Base-by-base conservation (phyloP, 2,329 filamentous ascomycete species). In the Colletotrichum cordylinicola region DNA sequence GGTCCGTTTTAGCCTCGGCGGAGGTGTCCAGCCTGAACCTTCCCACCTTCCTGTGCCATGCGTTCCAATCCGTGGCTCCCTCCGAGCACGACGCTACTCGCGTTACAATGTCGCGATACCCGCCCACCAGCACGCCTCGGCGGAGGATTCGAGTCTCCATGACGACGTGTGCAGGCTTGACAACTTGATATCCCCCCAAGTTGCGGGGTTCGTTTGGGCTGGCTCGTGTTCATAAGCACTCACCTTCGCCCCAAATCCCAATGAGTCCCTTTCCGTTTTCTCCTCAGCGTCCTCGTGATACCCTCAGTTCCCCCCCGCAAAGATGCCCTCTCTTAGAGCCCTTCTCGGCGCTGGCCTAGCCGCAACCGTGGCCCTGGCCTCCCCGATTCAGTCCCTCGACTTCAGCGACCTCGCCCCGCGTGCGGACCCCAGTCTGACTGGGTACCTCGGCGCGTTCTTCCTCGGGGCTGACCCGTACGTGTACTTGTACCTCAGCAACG, bases 381-480 rank as follows among this genome's bases (percentile, higher is more conserved):
- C 56, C 12, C 75, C 75, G 10, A 60, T 75, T 21, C 75, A 77
- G 39, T 62, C 74, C 31, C 67, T 83, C 58, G 82, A 81, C 78
- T 72, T 80, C 27, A 31, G 80, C 12, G 76, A 80, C 6, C 68
- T 82, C 16, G 58, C 82, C 78, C 70, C 81, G 78, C 78, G 84
- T 78, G 80, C 84, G 48, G 81, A 87, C 58, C 16, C 86, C 0
- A 85, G 81, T 67, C 81, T 90, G 4, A 87, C 86, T 0, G 88
- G 88, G 3, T 91, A 91, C 79, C 81, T 91, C 3, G 88, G 88
- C 4, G 88, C 87, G 10, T 90, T 91, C 80, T 91, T 91, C 79
- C 85, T 90, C 5, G 89, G 89, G 7, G 85, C 87, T 33, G 87
- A 89, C 43, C 89, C 89, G 1, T 87, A 86, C 67, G 86, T 91